Percentiles rank a stretch among this genome's conserved stretches.
phyloP scores from a whole-genome alignment of 495 filamentous ascomycete species.

The Penicillium flavigenum region DNA sequence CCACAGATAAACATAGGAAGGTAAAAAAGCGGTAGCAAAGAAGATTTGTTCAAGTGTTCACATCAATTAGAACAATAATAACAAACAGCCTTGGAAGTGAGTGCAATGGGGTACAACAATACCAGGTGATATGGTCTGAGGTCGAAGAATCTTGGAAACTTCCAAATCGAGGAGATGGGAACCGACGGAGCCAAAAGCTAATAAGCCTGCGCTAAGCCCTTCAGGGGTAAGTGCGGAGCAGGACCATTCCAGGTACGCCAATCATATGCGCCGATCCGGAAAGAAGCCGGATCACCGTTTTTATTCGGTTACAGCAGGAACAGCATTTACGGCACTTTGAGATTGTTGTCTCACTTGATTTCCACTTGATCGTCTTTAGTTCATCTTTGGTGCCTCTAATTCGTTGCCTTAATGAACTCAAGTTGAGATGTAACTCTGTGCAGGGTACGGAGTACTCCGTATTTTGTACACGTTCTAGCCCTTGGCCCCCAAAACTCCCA shows the following conservation, averaged over 20 bases:
- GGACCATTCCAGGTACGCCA: neutral
- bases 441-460: neutral
- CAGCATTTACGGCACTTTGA: neutral
- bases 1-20: neutral
- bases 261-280: neutral
- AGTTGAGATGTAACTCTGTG: neutral
- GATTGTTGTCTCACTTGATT: neutral
- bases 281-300: conserved; percentile 8
- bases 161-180: neutral
- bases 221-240: neutral
- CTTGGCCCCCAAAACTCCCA: conserved; percentile 1
- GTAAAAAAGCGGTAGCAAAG: neutral
- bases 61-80: neutral
- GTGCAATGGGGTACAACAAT: neutral
- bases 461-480: neutral
- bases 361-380: neutral
- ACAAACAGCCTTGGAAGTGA: too few relatives aligned
- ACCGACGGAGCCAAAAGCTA: neutral
- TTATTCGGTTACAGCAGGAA: neutral
- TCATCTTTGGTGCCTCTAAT: neutral
- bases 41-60: neutral
- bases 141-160: neutral
- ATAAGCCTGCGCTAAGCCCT: neutral
- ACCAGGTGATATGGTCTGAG: neutral
- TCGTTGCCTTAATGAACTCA: neutral